These are phyloP conservation scores for Urostyla sp. DNA, from an alignment of 73 alveolate species.

Conservation along the genomic window DNA sequence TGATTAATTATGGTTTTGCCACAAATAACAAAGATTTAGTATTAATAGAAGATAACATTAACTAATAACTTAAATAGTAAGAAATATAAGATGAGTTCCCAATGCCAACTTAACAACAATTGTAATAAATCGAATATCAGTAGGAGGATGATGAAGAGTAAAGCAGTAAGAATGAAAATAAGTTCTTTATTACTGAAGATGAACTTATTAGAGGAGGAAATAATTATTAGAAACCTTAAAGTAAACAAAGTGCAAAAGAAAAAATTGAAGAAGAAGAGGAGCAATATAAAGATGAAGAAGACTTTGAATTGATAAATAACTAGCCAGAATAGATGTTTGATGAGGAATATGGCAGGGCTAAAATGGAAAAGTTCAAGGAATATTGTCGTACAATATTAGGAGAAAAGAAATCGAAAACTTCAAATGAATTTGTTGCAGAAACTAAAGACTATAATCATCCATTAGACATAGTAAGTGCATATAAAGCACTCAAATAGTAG, in stretches of 20 bases:
- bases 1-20: constrained; percentile 30
- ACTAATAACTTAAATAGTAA: background rate
- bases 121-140: constrained; percentile 19
- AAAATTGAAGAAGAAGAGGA: constrained; percentile 12
- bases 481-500: constrained; percentile 43
- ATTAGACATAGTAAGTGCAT: constrained; percentile 50
- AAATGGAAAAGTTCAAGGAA: constrained; percentile 52
- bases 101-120: constrained; percentile 8
- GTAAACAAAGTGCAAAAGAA: background rate
- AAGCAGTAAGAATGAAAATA: constrained; percentile 33
- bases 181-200: constrained; percentile 55
- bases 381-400: constrained; percentile 35
- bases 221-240: background rate
- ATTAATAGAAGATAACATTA: background rate
- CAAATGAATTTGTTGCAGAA: too few relatives aligned
- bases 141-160: constrained; percentile 45
- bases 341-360: constrained; percentile 44
- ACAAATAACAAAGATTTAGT: constrained; percentile 17
- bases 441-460: constrained; percentile 21
- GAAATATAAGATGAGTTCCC: constrained; percentile 28
- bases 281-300: constrained; percentile 1
- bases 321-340: background rate
- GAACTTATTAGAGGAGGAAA: constrained; percentile 25
- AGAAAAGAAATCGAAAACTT: background rate
- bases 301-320: background rate